Evolutionary conservation across 495 filamentous ascomycete species (phyloP).

Genomic region (Trichocladium uniseriatum): DNA sequence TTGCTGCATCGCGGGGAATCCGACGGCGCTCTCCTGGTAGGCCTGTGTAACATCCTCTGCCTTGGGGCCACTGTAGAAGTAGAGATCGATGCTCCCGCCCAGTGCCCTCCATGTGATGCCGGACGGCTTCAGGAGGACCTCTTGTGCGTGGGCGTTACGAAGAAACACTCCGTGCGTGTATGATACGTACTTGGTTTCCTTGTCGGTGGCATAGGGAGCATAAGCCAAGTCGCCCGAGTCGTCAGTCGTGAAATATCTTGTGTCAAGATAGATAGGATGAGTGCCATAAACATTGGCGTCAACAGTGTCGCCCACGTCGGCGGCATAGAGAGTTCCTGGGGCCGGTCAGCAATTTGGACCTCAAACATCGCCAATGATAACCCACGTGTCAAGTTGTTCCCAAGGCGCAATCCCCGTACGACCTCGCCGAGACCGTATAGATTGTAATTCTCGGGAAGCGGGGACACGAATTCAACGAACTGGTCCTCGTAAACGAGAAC

Average conservation of each 20-base stretch:
- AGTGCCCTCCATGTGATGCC: slow-evolving; percentile 73
- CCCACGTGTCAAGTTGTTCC: slow-evolving; percentile 63
- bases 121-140: slow-evolving; percentile 54
- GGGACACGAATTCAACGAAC: slow-evolving; percentile 66
- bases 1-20: slow-evolving; percentile 71
- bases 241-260: slow-evolving; percentile 54
- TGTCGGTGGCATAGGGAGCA: slow-evolving; percentile 45
- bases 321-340: slow-evolving; percentile 45
- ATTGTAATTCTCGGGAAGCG: slow-evolving; percentile 61
- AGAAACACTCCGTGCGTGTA: slow-evolving; percentile 79
- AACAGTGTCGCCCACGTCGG: slow-evolving; percentile 54
- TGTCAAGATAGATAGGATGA: slow-evolving; percentile 79
- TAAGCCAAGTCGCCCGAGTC: slow-evolving; percentile 43
- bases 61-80: slow-evolving; percentile 67
- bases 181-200: slow-evolving; percentile 46
- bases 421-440: slow-evolving; percentile 81
- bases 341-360: not conserved
- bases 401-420: slow-evolving; percentile 62
- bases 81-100: slow-evolving; percentile 73
- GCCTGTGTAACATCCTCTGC: slow-evolving; percentile 61
- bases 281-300: slow-evolving; percentile 72
- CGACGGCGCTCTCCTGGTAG: slow-evolving; percentile 61
- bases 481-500: slow-evolving; percentile 70
- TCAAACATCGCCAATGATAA: not conserved
- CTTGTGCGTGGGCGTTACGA: slow-evolving; percentile 69